Conservation (phyloP, 345 rosid species). For the Citrus sp. region DNA sequence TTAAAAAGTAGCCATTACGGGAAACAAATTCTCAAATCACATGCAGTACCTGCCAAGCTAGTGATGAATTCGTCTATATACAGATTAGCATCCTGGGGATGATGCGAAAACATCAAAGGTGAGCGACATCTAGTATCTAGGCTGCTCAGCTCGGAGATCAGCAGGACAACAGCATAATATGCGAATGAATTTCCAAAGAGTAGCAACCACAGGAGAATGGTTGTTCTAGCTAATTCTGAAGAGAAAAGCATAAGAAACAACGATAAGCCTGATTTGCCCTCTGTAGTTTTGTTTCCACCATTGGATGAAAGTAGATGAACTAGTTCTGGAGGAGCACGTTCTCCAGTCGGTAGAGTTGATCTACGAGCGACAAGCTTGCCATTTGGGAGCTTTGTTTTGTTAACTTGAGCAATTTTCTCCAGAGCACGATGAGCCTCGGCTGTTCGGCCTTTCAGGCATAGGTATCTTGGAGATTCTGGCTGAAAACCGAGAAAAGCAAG, state of each 20-base stretch:
- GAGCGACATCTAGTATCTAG: constrained; percentile 26
- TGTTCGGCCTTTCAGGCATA: constrained; percentile 44
- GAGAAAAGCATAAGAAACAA: constrained; percentile 42
- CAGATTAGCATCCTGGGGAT: constrained; percentile 20
- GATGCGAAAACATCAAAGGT: neutral
- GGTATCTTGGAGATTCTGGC: constrained; percentile 66
- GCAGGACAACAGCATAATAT: constrained; percentile 53
- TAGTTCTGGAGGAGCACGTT: constrained; percentile 15
- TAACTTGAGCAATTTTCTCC: constrained; percentile 40
- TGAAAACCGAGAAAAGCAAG: constrained; percentile 37
- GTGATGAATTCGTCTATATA: constrained; percentile 45
- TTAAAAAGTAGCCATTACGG: neutral
- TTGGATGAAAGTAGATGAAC: constrained; percentile 14
- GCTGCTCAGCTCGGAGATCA: constrained; percentile 49
- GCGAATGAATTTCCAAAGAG: constrained; percentile 57
- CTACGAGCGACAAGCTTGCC: constrained; percentile 40
- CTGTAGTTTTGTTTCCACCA: constrained; percentile 1
- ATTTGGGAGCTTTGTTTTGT: constrained; percentile 36
- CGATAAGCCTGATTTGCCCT: constrained; percentile 30
- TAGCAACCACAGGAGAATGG: constrained; percentile 46
- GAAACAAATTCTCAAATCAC: neutral
- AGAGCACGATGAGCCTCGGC: constrained; percentile 40
- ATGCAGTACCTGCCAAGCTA: constrained; percentile 42
- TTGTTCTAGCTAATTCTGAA: constrained; percentile 36
- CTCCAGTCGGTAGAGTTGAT: constrained; percentile 21